phyloP scores from a whole-genome alignment of 257 asterid species.

The Agastache rugosa region DNA sequence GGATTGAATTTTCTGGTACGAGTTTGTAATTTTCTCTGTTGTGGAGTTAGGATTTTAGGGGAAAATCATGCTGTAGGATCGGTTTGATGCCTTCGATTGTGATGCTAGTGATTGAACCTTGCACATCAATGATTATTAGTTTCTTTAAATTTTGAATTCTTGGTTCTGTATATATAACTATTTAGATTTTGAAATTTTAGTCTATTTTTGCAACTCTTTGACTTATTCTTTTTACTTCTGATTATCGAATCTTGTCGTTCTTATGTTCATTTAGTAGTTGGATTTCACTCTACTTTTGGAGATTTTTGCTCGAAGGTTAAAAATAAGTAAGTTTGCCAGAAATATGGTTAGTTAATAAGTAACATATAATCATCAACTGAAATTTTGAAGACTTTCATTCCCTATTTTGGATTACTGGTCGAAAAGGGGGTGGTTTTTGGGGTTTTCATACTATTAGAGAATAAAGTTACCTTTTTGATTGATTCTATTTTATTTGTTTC shows the following conservation, averaged over 20 bases:
- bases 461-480: slow-evolving; percentile 33
- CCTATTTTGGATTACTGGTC: slow-evolving; percentile 17
- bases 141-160: not conserved
- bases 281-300: slow-evolving; percentile 15
- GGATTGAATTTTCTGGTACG: slow-evolving; percentile 34
- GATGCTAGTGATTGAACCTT: slow-evolving; percentile 30
- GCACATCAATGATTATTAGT: not conserved
- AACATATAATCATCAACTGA: not conserved
- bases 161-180: not conserved
- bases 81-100: slow-evolving; percentile 37
- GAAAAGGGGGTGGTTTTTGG: slow-evolving; percentile 2
- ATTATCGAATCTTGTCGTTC: not conserved
- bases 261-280: slow-evolving; percentile 15
- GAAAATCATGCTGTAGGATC: slow-evolving; percentile 34
- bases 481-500: slow-evolving; percentile 32
- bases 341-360: slow-evolving; percentile 9
- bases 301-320: not conserved
- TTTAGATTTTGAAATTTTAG: slow-evolving; percentile 24
- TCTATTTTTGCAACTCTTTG: slow-evolving; percentile 12
- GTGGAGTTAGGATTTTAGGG: slow-evolving; percentile 27
- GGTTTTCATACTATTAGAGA: slow-evolving; percentile 15
- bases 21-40: slow-evolving; percentile 19
- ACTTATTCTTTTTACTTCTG: slow-evolving; percentile 9
- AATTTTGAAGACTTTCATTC: slow-evolving; percentile 18
- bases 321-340: slow-evolving; percentile 4